These are phyloP conservation scores for Aurifilum marmelostoma DNA, from an alignment of 2,329 filamentous ascomycete species.

Conservation along the genomic window DNA sequence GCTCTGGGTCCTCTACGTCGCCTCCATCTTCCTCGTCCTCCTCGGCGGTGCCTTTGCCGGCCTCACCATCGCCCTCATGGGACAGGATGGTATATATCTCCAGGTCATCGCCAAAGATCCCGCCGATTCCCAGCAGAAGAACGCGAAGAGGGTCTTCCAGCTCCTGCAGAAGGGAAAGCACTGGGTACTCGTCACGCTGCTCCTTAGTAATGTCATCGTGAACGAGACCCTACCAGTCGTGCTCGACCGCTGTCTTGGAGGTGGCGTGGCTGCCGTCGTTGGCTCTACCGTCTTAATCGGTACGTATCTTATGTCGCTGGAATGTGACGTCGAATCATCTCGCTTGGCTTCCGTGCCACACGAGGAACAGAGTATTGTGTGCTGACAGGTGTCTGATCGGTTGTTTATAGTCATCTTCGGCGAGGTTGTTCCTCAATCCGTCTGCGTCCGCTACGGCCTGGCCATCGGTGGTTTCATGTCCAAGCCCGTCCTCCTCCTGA, in stretches of 20 bases:
- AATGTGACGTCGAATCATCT: too few species aligned
- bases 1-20: slow-evolving; percentile 79
- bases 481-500: slow-evolving; percentile 81
- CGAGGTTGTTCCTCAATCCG: slow-evolving; percentile 92
- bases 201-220: slow-evolving; percentile 95
- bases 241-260: slow-evolving; percentile 88
- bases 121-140: slow-evolving; percentile 81
- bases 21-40: slow-evolving; percentile 81
- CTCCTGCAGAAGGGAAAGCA: slow-evolving; percentile 90
- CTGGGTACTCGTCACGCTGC: slow-evolving; percentile 93
- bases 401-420: slow-evolving; percentile 83
- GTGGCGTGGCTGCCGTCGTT: slow-evolving; percentile 90
- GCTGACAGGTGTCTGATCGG: slow-evolving; percentile 16
- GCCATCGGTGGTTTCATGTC: slow-evolving; percentile 95
- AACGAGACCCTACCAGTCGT: slow-evolving; percentile 97
- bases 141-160: slow-evolving; percentile 79
- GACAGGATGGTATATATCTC: slow-evolving; percentile 92
- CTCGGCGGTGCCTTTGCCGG: slow-evolving; percentile 93
- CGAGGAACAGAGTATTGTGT: too few species aligned
- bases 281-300: slow-evolving; percentile 93
- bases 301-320: too few species aligned
- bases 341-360: too few species aligned
- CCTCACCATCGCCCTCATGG: slow-evolving; percentile 79
- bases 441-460: slow-evolving; percentile 94
- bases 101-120: slow-evolving; percentile 90